These are phyloP conservation scores for Populus hybrid DNA, from an alignment of 441 rosid species.

Conservation along the genomic window DNA sequence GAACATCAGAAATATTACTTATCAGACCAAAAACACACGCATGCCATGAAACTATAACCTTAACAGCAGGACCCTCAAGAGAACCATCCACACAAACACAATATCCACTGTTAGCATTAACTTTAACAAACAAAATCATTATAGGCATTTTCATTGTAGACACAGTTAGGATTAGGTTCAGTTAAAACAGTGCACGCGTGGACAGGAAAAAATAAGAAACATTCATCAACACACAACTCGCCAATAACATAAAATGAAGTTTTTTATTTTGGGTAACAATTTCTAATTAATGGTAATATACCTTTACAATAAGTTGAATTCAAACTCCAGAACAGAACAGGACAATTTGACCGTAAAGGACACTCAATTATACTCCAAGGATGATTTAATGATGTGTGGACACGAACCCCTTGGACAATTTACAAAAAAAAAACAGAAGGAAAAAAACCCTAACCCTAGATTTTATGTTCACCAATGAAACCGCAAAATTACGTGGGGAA, in stretches of 20 bases:
- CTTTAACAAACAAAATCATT: neutral
- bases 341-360: neutral
- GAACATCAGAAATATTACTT: neutral
- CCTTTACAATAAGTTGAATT: conserved; percentile 22
- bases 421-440: conserved; percentile 7
- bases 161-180: neutral
- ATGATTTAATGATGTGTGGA: neutral
- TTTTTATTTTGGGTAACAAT: neutral
- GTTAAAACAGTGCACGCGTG: neutral
- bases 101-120: neutral
- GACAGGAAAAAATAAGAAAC: neutral
- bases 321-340: neutral
- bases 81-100: neutral
- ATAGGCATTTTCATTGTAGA: neutral
- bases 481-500: conserved; percentile 19
- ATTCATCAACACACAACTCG: neutral
- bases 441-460: conserved; percentile 67
- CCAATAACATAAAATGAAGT: neutral
- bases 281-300: conserved; percentile 10
- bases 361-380: neutral
- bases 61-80: neutral
- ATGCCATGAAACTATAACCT: neutral
- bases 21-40: neutral
- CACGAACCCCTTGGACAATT: conserved; percentile 23
- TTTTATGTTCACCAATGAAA: conserved; percentile 20